Evolutionary conservation across 352 stramenopile genomes (phyloP).

Genomic region (Phytophthora boehmeriae): DNA sequence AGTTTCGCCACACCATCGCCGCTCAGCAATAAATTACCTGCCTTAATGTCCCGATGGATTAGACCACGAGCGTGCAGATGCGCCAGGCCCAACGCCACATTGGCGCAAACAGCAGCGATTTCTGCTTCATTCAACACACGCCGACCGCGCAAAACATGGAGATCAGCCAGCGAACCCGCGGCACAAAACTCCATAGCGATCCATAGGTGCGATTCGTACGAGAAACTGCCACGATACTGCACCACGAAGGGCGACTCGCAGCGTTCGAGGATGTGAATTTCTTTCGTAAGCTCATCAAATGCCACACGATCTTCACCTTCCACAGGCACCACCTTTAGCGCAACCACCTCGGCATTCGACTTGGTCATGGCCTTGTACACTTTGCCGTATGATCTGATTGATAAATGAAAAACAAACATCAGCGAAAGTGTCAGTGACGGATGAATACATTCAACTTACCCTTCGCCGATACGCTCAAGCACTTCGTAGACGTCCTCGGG

Average conservation of each 20-base stretch:
- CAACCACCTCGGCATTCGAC: conserved; percentile 63
- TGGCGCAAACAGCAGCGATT: conserved; percentile 76
- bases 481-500: conserved; percentile 78
- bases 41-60: conserved; percentile 92
- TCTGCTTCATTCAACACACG: conserved; percentile 61
- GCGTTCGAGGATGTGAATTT: conserved; percentile 87
- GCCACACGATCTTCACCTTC: conserved; percentile 71
- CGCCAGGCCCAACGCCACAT: conserved; percentile 67
- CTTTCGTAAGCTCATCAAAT: conserved; percentile 71
- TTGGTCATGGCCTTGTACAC: conserved; percentile 84
- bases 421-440: conserved; percentile 6
- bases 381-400: conserved; percentile 74
- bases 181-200: conserved; percentile 92
- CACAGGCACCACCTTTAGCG: conserved; percentile 86
- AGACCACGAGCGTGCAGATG: conserved; percentile 83
- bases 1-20: conserved; percentile 78
- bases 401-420: conserved; percentile 7
- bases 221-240: conserved; percentile 84
- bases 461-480: conserved; percentile 80
- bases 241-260: conserved; percentile 86
- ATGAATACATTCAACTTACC: conserved; percentile 31
- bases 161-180: conserved; percentile 82
- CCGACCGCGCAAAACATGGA: conserved; percentile 63
- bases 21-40: conserved; percentile 84
- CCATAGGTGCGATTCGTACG: conserved; percentile 77